Base-by-base conservation (phyloP, 345 rosid genomes). In the Syzygium aqueum region DNA sequence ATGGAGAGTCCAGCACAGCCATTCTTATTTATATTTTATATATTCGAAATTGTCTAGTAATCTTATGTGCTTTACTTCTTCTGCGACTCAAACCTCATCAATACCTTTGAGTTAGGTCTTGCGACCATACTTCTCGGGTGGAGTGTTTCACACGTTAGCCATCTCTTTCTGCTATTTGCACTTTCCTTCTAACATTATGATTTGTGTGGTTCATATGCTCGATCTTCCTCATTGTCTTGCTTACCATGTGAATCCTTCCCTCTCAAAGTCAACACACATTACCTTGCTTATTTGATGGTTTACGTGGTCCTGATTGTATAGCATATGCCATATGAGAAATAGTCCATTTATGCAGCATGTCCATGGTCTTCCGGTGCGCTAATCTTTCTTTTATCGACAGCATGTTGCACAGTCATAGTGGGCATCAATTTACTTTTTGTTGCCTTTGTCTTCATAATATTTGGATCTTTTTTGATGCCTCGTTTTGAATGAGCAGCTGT, bases 401-500 rank as follows among this genome's bases (percentile, higher is more conserved):
- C 23, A 37, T 73, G 82, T 37, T 37, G 82, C 82, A 37, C 21
- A 25, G 25, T 37, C 82, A 33, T 73, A 54, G 21, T 73, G 43
- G 40, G 80, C 80, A 33, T 61, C 85, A 30, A 37, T 51, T 37
- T 82, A 12, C 51, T 61, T 11, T 30, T 16, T 13, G 8, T 63
- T 73, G 54, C 15, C 78, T 61, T 85, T 61, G 3, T 51, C 51
- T 67, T 53, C 12, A 12, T 77, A 67, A 51, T 12, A 87, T 33
- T 33, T 30, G 43, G 56, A 16, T 73, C 49, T 33, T 73, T 73
- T 53, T 4, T 49, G 17, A 30, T 57, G 53, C 86, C 87, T 92
- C 73, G n/a, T 85, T 85, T 89, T 61, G 56, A 85, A 65, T 86
- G 59, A 89, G 85, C 94, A 94, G 98, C 93, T 78, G 85, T 90